These are phyloP conservation scores for rapeseed (Brassica napus) DNA, from an alignment of 345 rosid genomes.

Conservation along the genomic window DNA sequence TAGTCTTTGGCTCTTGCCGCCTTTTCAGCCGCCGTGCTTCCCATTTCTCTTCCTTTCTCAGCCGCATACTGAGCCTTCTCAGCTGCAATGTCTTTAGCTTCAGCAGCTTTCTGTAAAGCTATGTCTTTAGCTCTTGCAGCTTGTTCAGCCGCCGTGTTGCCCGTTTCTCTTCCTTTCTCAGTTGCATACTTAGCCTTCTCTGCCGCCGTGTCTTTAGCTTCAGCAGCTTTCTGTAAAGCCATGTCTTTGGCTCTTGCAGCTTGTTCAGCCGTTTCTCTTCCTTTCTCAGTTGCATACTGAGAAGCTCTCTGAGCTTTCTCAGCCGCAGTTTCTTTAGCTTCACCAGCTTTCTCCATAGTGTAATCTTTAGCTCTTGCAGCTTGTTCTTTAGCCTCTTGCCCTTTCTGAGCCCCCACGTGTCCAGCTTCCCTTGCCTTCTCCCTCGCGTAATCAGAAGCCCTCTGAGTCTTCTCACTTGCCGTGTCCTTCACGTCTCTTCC, in stretches of 20 bases:
- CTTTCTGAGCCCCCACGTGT: slow-evolving; percentile 26
- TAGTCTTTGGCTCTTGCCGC: slow-evolving; percentile 43
- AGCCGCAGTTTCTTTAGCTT: slow-evolving; percentile 39
- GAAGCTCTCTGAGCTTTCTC: slow-evolving; percentile 44
- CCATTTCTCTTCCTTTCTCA: slow-evolving; percentile 23
- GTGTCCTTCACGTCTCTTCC: slow-evolving; percentile 19
- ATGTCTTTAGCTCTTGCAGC: slow-evolving; percentile 42
- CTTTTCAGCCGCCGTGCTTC: slow-evolving; percentile 33
- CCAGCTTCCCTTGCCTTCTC: slow-evolving; percentile 48
- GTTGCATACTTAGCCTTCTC: slow-evolving; percentile 40
- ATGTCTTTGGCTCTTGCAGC: slow-evolving; percentile 36
- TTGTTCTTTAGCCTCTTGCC: slow-evolving; percentile 35
- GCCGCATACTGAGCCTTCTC: slow-evolving; percentile 41
- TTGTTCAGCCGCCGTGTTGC: slow-evolving; percentile 34
- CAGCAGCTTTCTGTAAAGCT: slow-evolving; percentile 37
- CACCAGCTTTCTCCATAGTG: slow-evolving; percentile 34
- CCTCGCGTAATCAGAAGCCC: slow-evolving; percentile 21
- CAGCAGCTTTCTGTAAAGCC: slow-evolving; percentile 38
- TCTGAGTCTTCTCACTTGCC: slow-evolving; percentile 29
- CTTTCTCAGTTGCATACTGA: slow-evolving; percentile 43
- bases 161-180: slow-evolving; percentile 46
- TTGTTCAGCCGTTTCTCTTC: slow-evolving; percentile 36
- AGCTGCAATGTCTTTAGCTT: slow-evolving; percentile 39
- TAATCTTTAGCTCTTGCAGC: slow-evolving; percentile 38
- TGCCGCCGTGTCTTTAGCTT: slow-evolving; percentile 40